phyloP scores from a whole-genome alignment of 257 asterid genomes.

The Solanum chmielewskii region DNA sequence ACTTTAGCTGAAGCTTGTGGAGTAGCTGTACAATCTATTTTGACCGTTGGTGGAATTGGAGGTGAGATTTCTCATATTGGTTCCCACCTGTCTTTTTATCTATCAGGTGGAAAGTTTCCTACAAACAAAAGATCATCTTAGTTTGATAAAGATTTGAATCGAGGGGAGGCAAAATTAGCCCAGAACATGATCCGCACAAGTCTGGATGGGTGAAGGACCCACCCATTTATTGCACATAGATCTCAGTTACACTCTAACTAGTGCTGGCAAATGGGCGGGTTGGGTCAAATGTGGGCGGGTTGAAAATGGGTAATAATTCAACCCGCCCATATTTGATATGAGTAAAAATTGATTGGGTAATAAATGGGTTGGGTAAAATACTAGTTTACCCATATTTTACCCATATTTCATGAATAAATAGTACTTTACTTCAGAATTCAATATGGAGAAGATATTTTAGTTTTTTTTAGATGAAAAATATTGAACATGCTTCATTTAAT shows the following conservation, averaged over 20 bases:
- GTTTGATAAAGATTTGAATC: neutral
- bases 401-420: too few relatives aligned
- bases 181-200: neutral
- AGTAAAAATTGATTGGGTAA: too few relatives aligned
- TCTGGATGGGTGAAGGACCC: neutral
- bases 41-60: conserved; percentile 96
- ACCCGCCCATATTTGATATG: too few relatives aligned
- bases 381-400: too few relatives aligned
- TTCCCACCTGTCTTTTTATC: neutral
- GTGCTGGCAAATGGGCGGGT: too few relatives aligned
- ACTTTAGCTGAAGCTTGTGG: conserved; percentile 91
- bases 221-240: neutral
- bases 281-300: too few relatives aligned
- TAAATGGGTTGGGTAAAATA: too few relatives aligned
- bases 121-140: neutral
- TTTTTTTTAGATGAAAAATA: too few relatives aligned
- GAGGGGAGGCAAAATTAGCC: neutral
- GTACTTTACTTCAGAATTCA: too few relatives aligned
- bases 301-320: too few relatives aligned
- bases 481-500: too few relatives aligned
- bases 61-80: conserved; percentile 32
- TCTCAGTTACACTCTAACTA: neutral
- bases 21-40: conserved; percentile 84
- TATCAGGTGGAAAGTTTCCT: neutral
- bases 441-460: too few relatives aligned